Conservation (phyloP, 257 asterid species). For the Dorcoceras hygrometricum region DNA sequence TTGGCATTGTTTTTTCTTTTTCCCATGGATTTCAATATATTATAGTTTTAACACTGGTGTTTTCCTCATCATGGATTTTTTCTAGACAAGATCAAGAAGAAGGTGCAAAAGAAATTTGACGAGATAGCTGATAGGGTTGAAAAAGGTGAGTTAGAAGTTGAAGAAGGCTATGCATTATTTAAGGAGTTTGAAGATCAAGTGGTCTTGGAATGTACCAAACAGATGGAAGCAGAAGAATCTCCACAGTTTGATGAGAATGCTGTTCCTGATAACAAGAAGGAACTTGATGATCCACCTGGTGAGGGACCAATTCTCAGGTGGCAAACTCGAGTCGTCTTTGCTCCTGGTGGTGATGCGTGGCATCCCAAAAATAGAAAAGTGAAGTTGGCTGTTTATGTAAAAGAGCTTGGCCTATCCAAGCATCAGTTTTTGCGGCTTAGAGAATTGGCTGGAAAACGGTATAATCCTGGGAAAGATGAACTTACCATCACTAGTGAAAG, state of each 20-base stretch:
- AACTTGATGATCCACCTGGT: constrained; percentile 74
- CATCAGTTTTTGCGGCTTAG: constrained; percentile 71
- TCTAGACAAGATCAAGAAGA: constrained; percentile 69
- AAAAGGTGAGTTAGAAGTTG: constrained; percentile 67
- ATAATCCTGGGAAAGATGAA: constrained; percentile 86
- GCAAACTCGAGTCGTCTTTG: constrained; percentile 71
- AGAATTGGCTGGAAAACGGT: constrained; percentile 79
- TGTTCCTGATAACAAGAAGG: constrained; percentile 35
- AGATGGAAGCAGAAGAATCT: constrained; percentile 56
- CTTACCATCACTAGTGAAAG: constrained; percentile 93
- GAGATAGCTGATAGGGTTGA: constrained; percentile 80
- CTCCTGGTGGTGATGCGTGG: constrained; percentile 96
- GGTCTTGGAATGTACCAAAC: constrained; percentile 64
- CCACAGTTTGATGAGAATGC: constrained; percentile 41
- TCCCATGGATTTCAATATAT: background rate
- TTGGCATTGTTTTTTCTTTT: background rate
- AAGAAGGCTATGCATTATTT: constrained; percentile 77
- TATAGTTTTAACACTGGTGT: background rate
- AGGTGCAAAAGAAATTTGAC: constrained; percentile 68
- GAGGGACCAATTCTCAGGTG: constrained; percentile 93
- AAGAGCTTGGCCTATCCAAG: constrained; percentile 78
- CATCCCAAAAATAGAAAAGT: constrained; percentile 90
- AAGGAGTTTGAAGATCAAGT: constrained; percentile 87
- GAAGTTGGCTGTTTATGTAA: constrained; percentile 71
- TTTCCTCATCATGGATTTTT: constrained; percentile 4